phyloP scores from a whole-genome alignment of 805 yeast genomes.

The Nakazawaea pomicola region DNA sequence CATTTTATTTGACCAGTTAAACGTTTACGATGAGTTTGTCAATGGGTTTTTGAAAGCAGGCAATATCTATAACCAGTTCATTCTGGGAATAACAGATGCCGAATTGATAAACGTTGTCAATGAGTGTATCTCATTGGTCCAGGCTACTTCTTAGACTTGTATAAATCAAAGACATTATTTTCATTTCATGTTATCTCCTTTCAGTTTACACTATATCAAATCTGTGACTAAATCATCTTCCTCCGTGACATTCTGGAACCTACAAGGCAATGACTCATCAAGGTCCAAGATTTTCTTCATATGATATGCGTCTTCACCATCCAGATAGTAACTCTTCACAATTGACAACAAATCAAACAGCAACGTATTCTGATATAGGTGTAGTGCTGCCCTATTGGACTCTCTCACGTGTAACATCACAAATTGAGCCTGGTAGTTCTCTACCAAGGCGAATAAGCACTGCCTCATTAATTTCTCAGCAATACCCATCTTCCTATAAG shows the following conservation, averaged over 20 bases:
- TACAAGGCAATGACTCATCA: slow-evolving; percentile 57
- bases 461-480: slow-evolving; percentile 91
- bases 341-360: slow-evolving; percentile 76
- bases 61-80: slow-evolving; percentile 8
- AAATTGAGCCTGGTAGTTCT: slow-evolving; percentile 72
- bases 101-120: slow-evolving; percentile 6
- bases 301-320: slow-evolving; percentile 97
- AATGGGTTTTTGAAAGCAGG: slow-evolving; percentile 10
- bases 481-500: slow-evolving; percentile 90
- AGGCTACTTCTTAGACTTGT: no score
- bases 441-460: slow-evolving; percentile 67
- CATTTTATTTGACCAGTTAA: slow-evolving; percentile 25
- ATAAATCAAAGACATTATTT: no score
- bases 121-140: no score
- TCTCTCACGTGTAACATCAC: slow-evolving; percentile 92
- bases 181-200: slow-evolving; percentile 20
- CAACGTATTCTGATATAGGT: slow-evolving; percentile 80
- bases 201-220: slow-evolving; percentile 21
- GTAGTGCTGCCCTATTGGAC: slow-evolving; percentile 90
- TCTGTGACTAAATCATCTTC: not conserved
- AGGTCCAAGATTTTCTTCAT: slow-evolving; percentile 71
- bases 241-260: slow-evolving; percentile 40
- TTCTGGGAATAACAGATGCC: slow-evolving; percentile 2
- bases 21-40: slow-evolving; percentile 26
- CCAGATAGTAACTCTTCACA: slow-evolving; percentile 88